Percentiles rank a stretch among this genome's conserved stretches.
These are phyloP conservation scores for Capsicum rhomboideum DNA, from an alignment of 257 asterid genomes.

Conservation along the genomic window DNA sequence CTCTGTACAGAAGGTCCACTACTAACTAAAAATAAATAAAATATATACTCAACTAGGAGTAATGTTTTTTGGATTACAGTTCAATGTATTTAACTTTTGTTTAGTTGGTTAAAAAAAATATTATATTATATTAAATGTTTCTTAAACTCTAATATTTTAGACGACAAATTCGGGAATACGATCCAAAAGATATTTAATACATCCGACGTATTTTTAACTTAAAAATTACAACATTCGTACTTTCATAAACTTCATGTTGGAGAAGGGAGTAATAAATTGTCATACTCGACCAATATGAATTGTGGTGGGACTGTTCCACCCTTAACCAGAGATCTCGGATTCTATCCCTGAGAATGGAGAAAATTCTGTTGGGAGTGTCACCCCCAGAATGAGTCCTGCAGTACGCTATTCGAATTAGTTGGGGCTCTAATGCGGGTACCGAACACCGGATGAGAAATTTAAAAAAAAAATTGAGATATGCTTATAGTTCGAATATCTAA, in stretches of 20 bases:
- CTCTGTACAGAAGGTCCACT: background rate
- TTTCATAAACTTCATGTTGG: background rate
- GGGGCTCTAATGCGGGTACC: no score
- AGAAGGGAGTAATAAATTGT: background rate
- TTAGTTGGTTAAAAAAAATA: background rate
- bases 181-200: background rate
- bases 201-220: background rate
- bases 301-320: no score
- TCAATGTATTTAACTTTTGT: background rate
- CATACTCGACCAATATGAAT: no score
- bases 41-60: background rate
- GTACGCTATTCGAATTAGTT: no score
- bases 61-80: background rate
- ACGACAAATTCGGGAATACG: background rate
- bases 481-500: background rate
- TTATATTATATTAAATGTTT: no score
- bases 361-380: no score
- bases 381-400: no score
- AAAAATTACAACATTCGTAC: background rate
- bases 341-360: no score
- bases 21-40: background rate
- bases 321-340: no score
- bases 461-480: no score
- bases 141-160: background rate
- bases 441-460: no score